Conservation (phyloP, 805 yeast genomes). For the Priceomyces haplophilus region DNA sequence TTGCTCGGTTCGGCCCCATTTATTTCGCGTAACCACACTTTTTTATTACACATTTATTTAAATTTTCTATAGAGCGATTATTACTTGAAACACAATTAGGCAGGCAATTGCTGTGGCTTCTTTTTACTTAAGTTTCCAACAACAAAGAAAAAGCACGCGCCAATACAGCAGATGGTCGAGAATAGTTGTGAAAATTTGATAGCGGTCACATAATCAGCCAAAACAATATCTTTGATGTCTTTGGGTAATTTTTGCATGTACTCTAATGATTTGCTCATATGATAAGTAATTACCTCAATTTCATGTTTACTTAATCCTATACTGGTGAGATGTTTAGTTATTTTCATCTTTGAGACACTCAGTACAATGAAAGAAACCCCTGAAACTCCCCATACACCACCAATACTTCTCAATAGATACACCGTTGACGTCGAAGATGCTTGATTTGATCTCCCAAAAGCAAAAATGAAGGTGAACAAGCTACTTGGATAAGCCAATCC, state of each 20-base stretch:
- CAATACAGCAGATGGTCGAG: slow-evolving; percentile 15
- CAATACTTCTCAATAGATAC: slow-evolving; percentile 36
- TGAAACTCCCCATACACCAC: slow-evolving; percentile 42
- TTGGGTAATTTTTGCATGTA: slow-evolving; percentile 14
- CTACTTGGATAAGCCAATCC: slow-evolving; percentile 38
- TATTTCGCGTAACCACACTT: too few relatives aligned
- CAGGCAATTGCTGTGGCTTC: slow-evolving; percentile 10
- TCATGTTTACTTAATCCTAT: slow-evolving; percentile 11
- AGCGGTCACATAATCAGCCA: slow-evolving; percentile 22
- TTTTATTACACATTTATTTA: too few relatives aligned
- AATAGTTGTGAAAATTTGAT: slow-evolving; percentile 23
- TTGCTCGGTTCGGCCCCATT: not conserved
- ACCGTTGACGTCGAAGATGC: slow-evolving; percentile 41
- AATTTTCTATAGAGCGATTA: too few relatives aligned
- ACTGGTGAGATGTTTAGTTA: slow-evolving; percentile 13
- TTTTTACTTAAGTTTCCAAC: slow-evolving; percentile 10
- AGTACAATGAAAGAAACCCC: slow-evolving; percentile 21
- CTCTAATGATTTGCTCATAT: slow-evolving; percentile 21
- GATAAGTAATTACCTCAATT: slow-evolving; percentile 15
- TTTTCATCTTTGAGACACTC: slow-evolving; percentile 11
- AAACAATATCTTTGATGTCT: slow-evolving; percentile 16
- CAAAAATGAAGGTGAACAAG: slow-evolving; percentile 35
- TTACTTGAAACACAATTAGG: too few relatives aligned
- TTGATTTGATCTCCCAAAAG: slow-evolving; percentile 26
- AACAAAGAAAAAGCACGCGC: slow-evolving; percentile 15